Evolutionary conservation across 768 basidiomycete genomes (phyloP).

Genomic region (Hysterangium stoloniferum): DNA sequence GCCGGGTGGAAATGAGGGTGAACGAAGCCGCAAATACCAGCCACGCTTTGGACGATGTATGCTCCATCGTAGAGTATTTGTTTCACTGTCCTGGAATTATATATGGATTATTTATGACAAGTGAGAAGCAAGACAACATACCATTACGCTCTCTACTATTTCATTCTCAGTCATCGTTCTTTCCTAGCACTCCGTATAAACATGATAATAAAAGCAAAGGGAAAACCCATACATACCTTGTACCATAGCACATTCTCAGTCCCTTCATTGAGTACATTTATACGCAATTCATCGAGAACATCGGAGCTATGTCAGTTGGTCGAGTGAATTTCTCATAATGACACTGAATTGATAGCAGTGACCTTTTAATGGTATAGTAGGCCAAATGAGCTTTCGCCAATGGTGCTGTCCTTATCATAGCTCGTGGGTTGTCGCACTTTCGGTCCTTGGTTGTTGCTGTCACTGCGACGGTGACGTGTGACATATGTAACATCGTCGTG

Average conservation of each 20-base stretch:
- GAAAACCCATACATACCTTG: conserved; percentile 40
- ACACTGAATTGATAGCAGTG: background rate
- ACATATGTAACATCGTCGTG: too few relatives aligned
- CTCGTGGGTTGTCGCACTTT: too few relatives aligned
- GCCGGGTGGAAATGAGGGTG: conserved; percentile 59
- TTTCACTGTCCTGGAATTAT: conserved; percentile 52
- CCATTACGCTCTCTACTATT: conserved; percentile 67
- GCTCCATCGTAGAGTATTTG: conserved; percentile 59
- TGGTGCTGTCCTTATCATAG: too few relatives aligned
- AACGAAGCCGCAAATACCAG: conserved; percentile 76
- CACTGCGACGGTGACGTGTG: too few relatives aligned
- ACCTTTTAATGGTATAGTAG: conserved; percentile 3
- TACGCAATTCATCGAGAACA: conserved; percentile 59
- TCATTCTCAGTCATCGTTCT: conserved; percentile 65
- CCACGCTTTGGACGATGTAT: conserved; percentile 74
- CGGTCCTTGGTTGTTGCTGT: too few relatives aligned
- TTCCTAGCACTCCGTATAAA: conserved; percentile 38
- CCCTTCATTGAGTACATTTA: conserved; percentile 54
- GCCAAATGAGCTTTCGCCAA: conserved; percentile 1
- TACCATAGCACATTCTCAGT: conserved; percentile 61
- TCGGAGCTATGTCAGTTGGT: conserved; percentile 45
- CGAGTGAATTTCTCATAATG: background rate
- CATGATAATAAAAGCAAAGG: conserved; percentile 13
- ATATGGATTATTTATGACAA: background rate
- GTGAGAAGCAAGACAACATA: conserved; percentile 27